These are phyloP conservation scores for Pythium angustatum DNA, from an alignment of 352 stramenopile species.

Conservation along the genomic window DNA sequence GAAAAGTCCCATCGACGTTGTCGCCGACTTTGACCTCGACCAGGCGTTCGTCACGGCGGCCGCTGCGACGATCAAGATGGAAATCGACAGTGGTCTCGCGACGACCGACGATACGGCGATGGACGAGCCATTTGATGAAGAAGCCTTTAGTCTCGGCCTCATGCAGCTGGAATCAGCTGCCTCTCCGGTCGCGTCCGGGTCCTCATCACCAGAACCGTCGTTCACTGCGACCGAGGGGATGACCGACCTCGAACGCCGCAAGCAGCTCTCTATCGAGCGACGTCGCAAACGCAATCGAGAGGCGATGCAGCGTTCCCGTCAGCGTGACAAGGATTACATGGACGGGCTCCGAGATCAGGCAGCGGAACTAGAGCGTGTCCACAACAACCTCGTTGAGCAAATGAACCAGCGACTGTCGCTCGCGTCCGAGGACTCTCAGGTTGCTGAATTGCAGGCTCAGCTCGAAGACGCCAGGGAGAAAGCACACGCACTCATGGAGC, in stretches of 20 bases:
- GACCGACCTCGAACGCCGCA: constrained; percentile 16
- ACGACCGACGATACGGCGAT: background rate
- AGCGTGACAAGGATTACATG: constrained; percentile 59
- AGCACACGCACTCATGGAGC: constrained; percentile 39
- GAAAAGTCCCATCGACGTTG: constrained; percentile 7
- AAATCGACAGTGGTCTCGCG: constrained; percentile 14
- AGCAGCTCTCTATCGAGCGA: constrained; percentile 41
- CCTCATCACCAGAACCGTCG: constrained; percentile 8
- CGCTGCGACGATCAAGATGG: constrained; percentile 25
- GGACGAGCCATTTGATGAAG: background rate
- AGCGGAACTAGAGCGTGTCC: constrained; percentile 34
- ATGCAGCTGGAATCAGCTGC: constrained; percentile 11
- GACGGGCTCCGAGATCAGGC: constrained; percentile 40
- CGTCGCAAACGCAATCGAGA: constrained; percentile 58
- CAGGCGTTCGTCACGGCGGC: constrained; percentile 15
- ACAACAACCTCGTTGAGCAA: constrained; percentile 37
- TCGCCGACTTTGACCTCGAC: constrained; percentile 24
- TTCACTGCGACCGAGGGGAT: background rate
- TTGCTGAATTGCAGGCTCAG: constrained; percentile 29
- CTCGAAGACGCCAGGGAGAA: constrained; percentile 40
- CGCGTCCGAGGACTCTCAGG: constrained; percentile 14
- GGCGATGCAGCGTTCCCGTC: constrained; percentile 57
- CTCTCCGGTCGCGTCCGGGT: background rate
- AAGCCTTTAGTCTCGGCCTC: constrained; percentile 4
- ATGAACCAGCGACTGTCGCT: constrained; percentile 40